Percentiles rank a stretch among this genome's conserved stretches.
Evolutionary conservation across 23 red algal genomes (phyloP).

Genomic region (Chondrus crispus): DNA sequence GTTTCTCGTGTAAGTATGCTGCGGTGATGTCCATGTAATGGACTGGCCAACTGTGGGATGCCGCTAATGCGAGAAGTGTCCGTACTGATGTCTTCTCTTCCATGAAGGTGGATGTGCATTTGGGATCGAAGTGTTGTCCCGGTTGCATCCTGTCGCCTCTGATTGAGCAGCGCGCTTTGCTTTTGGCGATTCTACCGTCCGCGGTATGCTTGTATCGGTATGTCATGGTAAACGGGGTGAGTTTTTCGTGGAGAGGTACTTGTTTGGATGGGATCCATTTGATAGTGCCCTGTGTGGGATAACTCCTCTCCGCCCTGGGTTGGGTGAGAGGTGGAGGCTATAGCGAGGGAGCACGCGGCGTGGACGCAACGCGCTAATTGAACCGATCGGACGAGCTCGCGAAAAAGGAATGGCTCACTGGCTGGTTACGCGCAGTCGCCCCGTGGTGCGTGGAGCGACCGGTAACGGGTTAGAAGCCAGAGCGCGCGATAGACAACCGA

Average conservation of each 20-base stretch:
- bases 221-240: not conserved
- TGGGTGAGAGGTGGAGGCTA: no score
- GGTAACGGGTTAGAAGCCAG: no score
- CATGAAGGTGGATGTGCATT: not conserved
- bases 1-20: not conserved
- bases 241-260: not conserved
- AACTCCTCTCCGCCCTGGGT: no score
- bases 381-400: no score
- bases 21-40: not conserved
- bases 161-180: not conserved
- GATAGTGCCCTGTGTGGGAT: not conserved
- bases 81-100: not conserved
- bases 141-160: slow-evolving; percentile 13
- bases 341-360: no score
- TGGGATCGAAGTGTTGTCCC: not conserved
- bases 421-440: no score
- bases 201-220: not conserved
- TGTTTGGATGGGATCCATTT: not conserved
- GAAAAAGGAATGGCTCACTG: no score
- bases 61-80: not conserved
- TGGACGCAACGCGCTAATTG: no score
- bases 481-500: no score
- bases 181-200: no score
- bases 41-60: not conserved
- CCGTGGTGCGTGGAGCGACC: no score